phyloP scores from a whole-genome alignment of 2,329 filamentous ascomycete species.

The Fusarium transvaalense region DNA sequence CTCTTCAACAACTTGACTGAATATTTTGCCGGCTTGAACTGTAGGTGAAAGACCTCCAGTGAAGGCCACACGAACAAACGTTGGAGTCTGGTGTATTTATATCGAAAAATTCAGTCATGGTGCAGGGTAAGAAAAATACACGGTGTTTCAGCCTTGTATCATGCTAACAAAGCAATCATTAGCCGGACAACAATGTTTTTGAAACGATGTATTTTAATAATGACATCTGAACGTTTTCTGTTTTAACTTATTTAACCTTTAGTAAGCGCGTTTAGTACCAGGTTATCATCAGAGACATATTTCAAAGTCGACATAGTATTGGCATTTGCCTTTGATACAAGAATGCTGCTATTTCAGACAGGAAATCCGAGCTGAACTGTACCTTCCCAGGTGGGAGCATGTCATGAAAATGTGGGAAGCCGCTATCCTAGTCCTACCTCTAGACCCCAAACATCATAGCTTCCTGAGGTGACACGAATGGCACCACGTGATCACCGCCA shows the following conservation, averaged over 20 bases:
- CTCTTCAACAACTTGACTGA: not conserved
- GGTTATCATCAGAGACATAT: not conserved
- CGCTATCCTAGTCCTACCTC: not conserved
- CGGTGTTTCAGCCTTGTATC: not conserved
- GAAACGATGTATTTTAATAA: not conserved
- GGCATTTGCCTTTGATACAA: not conserved
- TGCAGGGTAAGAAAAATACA: not conserved
- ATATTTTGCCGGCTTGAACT: too few species aligned
- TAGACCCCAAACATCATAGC: not conserved
- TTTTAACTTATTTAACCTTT: not conserved
- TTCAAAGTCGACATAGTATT: not conserved
- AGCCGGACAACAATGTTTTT: not conserved
- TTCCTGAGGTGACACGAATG: conserved; percentile 11
- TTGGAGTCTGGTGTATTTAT: too few species aligned
- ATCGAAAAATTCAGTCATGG: not conserved
- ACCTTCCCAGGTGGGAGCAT: not conserved
- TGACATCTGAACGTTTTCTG: not conserved
- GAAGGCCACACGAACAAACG: too few species aligned
- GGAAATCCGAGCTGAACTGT: too few species aligned
- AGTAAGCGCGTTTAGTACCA: not conserved
- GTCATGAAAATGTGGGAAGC: not conserved
- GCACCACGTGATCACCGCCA: conserved; percentile 42
- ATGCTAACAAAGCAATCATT: not conserved
- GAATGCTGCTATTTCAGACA: too few species aligned
- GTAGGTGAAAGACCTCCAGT: too few species aligned